Evolutionary conservation across 768 basidiomycete genomes (phyloP), one percentile per base, ranked within the genome.

Genomic region (Lactarius sp.): DNA sequence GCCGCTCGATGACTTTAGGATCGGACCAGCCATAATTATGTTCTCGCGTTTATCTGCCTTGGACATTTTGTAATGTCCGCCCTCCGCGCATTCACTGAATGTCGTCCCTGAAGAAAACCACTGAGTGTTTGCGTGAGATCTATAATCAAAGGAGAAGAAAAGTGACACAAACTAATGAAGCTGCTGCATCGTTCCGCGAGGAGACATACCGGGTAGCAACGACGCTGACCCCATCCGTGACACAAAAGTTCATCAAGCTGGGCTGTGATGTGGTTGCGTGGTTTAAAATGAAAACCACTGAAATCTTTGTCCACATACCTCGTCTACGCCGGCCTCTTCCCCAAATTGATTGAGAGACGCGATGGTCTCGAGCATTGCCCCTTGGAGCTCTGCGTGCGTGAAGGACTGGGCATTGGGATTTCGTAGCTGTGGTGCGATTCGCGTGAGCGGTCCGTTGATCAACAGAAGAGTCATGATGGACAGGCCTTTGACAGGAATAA

Each of bases 61-160:
- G 6, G 87, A 87, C 95, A 98, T 98, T 71, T 87, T 87, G 74
- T 96, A 96, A 72, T 94, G 88, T 27, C 92, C 92, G 5, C 92
- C 93, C 68, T 89, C 84, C 31, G 85, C 84, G 68, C 88, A 93
- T 75, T 97, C 94, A 59, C 88, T 90, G 70, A 98, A 98, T 27
- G 89, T 87, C 6, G 94, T 96, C 1, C 96, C 96, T 14, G 94
- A 95, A 3, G 94, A 95, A 75, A 92, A 96, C 88, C 94, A 96
- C 85, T 93, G 65, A n/a, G 52, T n/a, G 12, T 6, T 18, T 8
- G 36, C 6, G 33, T 37, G 50, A 64, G 14, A 22, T 3, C n/a
- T 10, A 4, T 39, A 49, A 31, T n/a, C 10, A 13, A 10, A 37
- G 53, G 12, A 44, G 20, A 4, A 7, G 5, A 27, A 8, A 27